phyloP scores from a whole-genome alignment of 345 rosid species.

The Aquilaria yunnanensis region DNA sequence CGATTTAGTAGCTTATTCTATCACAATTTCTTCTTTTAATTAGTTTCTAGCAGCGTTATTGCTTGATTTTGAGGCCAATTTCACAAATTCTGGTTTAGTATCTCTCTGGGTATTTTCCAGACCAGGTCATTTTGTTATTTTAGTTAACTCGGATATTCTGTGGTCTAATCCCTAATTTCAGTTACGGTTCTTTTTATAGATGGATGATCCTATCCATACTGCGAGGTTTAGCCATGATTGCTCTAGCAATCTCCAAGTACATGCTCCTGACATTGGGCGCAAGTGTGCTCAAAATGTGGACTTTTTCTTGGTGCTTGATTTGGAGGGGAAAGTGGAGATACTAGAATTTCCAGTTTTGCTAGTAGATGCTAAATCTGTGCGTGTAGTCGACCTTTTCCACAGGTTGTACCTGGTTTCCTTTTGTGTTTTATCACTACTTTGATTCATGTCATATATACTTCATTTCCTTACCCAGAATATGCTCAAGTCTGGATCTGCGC shows the following conservation, averaged over 20 bases:
- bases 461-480: neutral
- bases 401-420: conserved; percentile 33
- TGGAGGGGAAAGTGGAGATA: conserved; percentile 82
- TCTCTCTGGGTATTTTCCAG: no score
- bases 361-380: conserved; percentile 57
- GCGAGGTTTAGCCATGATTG: conserved; percentile 64
- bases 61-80: no score
- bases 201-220: conserved; percentile 56
- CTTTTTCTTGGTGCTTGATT: conserved; percentile 69
- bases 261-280: conserved; percentile 30
- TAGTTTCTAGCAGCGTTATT: no score
- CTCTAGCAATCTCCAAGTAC: conserved; percentile 45
- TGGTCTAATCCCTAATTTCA: no score
- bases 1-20: no score
- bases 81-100: no score
- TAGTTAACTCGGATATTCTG: no score
- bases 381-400: conserved; percentile 66
- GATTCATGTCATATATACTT: no score
- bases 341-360: conserved; percentile 78
- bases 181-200: conserved; percentile 19
- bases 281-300: conserved; percentile 51
- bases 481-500: neutral
- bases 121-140: no score
- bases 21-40: no score
- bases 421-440: neutral